These are phyloP conservation scores for Abrus precatorius DNA, from an alignment of 306 rosid genomes.

Conservation along the genomic window DNA sequence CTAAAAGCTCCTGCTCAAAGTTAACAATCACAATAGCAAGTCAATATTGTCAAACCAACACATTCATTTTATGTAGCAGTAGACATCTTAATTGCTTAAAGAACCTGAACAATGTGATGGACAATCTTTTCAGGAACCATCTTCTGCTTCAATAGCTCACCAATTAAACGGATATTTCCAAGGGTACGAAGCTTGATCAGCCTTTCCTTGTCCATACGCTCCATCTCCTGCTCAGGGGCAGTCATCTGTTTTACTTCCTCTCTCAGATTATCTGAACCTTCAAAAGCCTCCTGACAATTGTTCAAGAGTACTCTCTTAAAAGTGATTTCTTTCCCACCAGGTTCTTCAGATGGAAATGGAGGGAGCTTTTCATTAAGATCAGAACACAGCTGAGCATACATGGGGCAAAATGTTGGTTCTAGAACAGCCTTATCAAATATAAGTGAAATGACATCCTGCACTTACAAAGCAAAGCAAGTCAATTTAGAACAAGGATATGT, in stretches of 20 bases:
- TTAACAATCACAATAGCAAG: conserved; percentile 6
- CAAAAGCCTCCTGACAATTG: conserved; percentile 92
- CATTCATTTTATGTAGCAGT: neutral
- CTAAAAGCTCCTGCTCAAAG: conserved; percentile 74
- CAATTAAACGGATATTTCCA: conserved; percentile 87
- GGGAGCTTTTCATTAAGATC: conserved; percentile 83
- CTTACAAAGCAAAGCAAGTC: conserved; percentile 36
- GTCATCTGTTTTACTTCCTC: conserved; percentile 77
- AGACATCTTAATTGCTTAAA: neutral
- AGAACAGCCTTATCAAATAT: conserved; percentile 91
- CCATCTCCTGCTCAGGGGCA: conserved; percentile 79
- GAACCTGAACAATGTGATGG: conserved; percentile 89
- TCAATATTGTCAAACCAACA: conserved; percentile 15
- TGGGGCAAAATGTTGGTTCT: conserved; percentile 94
- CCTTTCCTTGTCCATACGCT: conserved; percentile 78
- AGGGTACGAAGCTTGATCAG: conserved; percentile 81
- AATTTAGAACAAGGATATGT: neutral
- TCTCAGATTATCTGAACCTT: conserved; percentile 76
- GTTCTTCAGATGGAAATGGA: conserved; percentile 80
- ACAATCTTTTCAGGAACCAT: conserved; percentile 91
- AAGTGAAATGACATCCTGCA: conserved; percentile 81
- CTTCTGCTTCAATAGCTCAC: conserved; percentile 92
- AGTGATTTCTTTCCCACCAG: conserved; percentile 80
- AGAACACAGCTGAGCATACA: conserved; percentile 82
- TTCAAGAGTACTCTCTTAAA: conserved; percentile 85